Evolutionary conservation across 176 grass and related monocot species (phyloP).

Genomic region (Eragrostis nindensis): DNA sequence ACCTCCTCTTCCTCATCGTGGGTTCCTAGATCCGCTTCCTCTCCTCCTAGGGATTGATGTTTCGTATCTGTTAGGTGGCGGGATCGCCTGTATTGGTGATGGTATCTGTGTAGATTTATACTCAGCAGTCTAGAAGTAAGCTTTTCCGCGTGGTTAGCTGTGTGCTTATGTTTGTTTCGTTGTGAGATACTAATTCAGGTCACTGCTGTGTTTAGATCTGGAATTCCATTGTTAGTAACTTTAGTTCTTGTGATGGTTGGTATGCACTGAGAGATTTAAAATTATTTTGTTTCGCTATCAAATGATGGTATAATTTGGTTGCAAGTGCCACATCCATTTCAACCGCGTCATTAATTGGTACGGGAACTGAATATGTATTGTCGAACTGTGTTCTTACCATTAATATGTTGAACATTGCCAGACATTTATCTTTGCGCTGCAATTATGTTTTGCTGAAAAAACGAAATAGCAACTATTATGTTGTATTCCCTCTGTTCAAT

Average conservation of each 20-base stretch:
- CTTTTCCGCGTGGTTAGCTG: background rate
- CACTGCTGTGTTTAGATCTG: no score
- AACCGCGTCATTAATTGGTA: background rate
- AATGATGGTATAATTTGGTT: background rate
- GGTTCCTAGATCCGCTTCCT: background rate
- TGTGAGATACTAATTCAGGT: background rate
- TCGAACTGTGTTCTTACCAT: background rate
- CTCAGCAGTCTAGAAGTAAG: background rate
- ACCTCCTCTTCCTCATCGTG: background rate
- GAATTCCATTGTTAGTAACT: no score
- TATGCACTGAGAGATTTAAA: no score
- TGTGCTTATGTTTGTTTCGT: background rate
- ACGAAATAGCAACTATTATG: background rate
- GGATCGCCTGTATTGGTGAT: background rate
- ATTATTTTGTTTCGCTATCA: no score
- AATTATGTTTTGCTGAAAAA: background rate
- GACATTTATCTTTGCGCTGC: background rate
- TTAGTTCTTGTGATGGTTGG: no score
- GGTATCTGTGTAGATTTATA: background rate
- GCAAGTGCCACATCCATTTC: background rate
- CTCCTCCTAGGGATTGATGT: background rate
- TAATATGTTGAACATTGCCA: background rate
- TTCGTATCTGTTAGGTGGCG: background rate
- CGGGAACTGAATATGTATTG: background rate
- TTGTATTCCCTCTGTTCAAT: background rate